A percentile compares a stretch with the other conserved stretches of the same genome.
Evolutionary conservation across 1,284 basidiomycete species (phyloP).

Genomic region (Moesziomyces sp.): DNA sequence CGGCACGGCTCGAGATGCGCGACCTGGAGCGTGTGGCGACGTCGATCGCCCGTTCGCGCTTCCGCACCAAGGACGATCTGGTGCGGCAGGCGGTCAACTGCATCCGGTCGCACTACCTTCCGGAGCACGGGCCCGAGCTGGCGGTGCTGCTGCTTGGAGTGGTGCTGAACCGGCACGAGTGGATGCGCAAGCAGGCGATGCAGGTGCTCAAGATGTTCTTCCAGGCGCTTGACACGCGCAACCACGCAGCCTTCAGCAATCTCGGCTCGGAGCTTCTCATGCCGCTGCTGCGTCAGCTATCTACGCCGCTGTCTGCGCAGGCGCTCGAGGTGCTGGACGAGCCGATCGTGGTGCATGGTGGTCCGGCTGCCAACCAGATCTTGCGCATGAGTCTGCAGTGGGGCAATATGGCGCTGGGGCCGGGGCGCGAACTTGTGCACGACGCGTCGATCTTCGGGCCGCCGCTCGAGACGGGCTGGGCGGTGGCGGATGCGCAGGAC

Average conservation of each 20-base stretch:
- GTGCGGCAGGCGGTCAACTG: constrained; percentile 86
- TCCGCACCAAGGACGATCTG: constrained; percentile 93
- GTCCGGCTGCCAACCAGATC: constrained; percentile 83
- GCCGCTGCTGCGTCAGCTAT: constrained; percentile 85
- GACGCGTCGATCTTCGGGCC: constrained; percentile 57
- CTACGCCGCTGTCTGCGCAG: constrained; percentile 83
- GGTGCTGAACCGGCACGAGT: constrained; percentile 83
- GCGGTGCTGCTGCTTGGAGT: constrained; percentile 84
- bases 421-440: constrained; percentile 46
- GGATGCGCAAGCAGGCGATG: constrained; percentile 84
- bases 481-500: constrained; percentile 59
- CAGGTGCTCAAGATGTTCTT: constrained; percentile 89
- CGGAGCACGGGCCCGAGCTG: constrained; percentile 75
- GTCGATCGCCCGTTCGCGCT: constrained; percentile 86
- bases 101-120: constrained; percentile 82
- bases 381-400: constrained; percentile 77
- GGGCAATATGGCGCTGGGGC: constrained; percentile 41
- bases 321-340: constrained; percentile 92
- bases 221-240: constrained; percentile 82
- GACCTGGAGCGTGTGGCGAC: constrained; percentile 86
- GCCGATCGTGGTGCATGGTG: constrained; percentile 79
- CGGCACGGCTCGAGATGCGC: constrained; percentile 77
- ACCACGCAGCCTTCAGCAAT: constrained; percentile 74
- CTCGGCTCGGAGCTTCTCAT: constrained; percentile 87
- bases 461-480: constrained; percentile 62